Conservation (phyloP, 495 filamentous ascomycete species). For the Penicillium coffeae region DNA sequence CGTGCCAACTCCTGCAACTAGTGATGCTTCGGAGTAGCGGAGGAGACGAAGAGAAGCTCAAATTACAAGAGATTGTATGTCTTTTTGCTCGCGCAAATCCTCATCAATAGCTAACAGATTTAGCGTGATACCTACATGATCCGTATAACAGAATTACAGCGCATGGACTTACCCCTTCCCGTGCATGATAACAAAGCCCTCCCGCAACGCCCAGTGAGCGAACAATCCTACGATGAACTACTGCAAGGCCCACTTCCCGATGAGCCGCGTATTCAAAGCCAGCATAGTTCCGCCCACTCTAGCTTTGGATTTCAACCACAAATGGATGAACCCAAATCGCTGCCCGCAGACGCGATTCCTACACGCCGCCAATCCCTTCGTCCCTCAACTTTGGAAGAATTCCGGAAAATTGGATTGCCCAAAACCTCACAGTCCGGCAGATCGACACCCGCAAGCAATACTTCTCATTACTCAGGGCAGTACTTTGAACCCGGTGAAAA, state of each 20-base stretch:
- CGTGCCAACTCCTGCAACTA: constrained; percentile 75
- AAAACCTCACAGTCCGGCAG: constrained; percentile 12
- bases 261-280: constrained; percentile 25
- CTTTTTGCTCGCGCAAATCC: not conserved
- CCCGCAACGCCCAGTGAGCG: constrained; percentile 72
- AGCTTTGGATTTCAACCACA: constrained; percentile 18
- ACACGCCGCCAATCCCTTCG: constrained; percentile 40
- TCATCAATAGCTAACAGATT: constrained; percentile 10
- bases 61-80: constrained; percentile 88
- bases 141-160: constrained; percentile 78
- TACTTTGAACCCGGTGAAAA: constrained; percentile 49
- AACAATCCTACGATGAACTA: constrained; percentile 55
- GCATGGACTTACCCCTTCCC: constrained; percentile 57
- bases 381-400: constrained; percentile 19
- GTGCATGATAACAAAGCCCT: constrained; percentile 62
- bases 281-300: constrained; percentile 17
- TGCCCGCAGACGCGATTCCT: constrained; percentile 26
- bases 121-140: constrained; percentile 85
- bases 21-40: constrained; percentile 81
- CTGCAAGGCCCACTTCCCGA: constrained; percentile 41
- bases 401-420: not conserved
- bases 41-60: constrained; percentile 74
- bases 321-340: constrained; percentile 18
- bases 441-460: constrained; percentile 18
- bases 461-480: constrained; percentile 10